Percentiles rank a stretch among this genome's conserved stretches.
Evolutionary conservation across 495 filamentous ascomycete species (phyloP).

Genomic region (Penicilliopsis zonata): DNA sequence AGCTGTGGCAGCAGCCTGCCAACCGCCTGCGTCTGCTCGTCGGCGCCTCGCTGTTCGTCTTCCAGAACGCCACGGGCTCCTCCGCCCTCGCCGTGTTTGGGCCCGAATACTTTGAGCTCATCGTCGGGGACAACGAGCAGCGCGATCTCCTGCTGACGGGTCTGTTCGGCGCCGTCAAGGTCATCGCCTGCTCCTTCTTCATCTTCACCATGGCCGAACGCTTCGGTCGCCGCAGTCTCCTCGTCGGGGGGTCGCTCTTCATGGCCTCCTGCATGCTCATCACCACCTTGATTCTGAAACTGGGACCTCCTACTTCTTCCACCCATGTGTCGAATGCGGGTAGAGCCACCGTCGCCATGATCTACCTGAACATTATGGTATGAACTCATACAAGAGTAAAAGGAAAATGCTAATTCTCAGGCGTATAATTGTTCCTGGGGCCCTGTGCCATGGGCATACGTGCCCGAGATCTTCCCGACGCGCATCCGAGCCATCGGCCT

Average conservation of each 20-base stretch:
- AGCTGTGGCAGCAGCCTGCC: too few species aligned
- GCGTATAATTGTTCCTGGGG: conserved; percentile 31
- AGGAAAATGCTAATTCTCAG: too few species aligned
- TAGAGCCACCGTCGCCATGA: conserved; percentile 37
- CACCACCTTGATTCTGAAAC: conserved; percentile 33
- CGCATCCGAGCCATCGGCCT: conserved; percentile 38
- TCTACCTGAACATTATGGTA: conserved; percentile 37
- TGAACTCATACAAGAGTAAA: too few species aligned
- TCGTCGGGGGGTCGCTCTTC: conserved; percentile 38
- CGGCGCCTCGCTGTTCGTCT: conserved; percentile 26
- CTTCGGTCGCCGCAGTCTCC: conserved; percentile 37
- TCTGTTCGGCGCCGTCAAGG: conserved; percentile 37
- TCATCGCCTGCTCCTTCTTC: conserved; percentile 29
- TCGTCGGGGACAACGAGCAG: too few species aligned
- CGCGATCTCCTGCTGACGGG: conserved; percentile 33
- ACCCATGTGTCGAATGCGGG: conserved; percentile 12
- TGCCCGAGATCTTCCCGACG: conserved; percentile 40
- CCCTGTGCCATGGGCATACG: conserved; percentile 24
- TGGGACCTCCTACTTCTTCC: conserved; percentile 26
- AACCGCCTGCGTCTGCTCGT: conserved; percentile 33
- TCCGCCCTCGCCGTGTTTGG: too few species aligned
- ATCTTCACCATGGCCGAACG: conserved; percentile 38
- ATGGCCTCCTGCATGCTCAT: conserved; percentile 43
- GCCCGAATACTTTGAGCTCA: too few species aligned
- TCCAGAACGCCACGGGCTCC: too few species aligned